phyloP scores from a whole-genome alignment of 2,329 filamentous ascomycete species.

The Colletotrichum eremochloae region DNA sequence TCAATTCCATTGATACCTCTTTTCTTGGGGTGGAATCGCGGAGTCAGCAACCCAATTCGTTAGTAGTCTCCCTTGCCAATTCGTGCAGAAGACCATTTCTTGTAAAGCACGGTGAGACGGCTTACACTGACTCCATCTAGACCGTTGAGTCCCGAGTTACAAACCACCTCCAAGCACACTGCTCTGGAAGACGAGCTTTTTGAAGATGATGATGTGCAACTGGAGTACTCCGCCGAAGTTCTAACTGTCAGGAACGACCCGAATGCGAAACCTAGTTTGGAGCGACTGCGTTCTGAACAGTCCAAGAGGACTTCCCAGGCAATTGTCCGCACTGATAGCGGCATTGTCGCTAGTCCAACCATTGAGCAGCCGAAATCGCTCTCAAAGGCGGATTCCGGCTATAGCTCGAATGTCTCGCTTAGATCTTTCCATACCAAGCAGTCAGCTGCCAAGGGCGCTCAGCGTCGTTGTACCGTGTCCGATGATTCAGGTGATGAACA shows the following conservation, averaged over 20 bases:
- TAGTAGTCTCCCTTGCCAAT: conserved; percentile 29
- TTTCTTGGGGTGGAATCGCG: conserved; percentile 1
- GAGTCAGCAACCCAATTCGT: conserved; percentile 18
- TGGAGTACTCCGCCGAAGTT: conserved; percentile 54
- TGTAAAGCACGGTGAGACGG: conserved; percentile 45
- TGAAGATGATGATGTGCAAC: conserved; percentile 53
- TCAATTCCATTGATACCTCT: conserved; percentile 31
- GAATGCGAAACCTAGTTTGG: conserved; percentile 56
- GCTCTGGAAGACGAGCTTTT: conserved; percentile 64
- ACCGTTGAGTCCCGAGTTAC: conserved; percentile 51
- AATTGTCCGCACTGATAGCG: conserved; percentile 62
- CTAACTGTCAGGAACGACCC: conserved; percentile 59
- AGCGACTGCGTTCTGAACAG: conserved; percentile 42
- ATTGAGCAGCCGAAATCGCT: conserved; percentile 59
- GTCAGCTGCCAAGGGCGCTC: conserved; percentile 15
- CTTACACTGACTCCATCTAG: conserved; percentile 52
- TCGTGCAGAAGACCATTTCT: conserved; percentile 18
- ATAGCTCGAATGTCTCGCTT: conserved; percentile 71
- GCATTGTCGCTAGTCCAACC: conserved; percentile 61
- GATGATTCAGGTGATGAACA: conserved; percentile 34
- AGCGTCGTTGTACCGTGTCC: background rate
- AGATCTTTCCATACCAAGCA: conserved; percentile 62
- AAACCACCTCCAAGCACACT: conserved; percentile 63
- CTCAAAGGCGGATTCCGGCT: conserved; percentile 72
- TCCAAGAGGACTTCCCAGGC: conserved; percentile 44